Evolutionary conservation across 306 rosid species (phyloP).

Genomic region (Dalbergia cochinchinensis): DNA sequence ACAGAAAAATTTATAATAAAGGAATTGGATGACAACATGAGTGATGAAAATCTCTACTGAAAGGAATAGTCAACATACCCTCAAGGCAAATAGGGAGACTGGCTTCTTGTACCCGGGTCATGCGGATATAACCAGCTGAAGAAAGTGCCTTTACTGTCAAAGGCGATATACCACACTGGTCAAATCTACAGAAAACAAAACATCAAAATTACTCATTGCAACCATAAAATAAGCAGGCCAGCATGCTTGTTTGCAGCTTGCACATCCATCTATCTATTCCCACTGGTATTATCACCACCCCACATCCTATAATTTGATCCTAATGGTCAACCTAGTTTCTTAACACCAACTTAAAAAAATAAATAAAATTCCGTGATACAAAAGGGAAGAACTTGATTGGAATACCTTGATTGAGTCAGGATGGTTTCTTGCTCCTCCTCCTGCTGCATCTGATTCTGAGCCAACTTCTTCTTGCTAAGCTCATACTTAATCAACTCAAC

Average conservation of each 20-base stretch:
- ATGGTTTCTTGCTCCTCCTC: slow-evolving; percentile 54
- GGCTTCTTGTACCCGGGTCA: slow-evolving; percentile 92
- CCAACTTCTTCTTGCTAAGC: slow-evolving; percentile 63
- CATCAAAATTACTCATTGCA: slow-evolving; percentile 31
- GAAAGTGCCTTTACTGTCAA: slow-evolving; percentile 82
- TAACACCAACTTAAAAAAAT: neutral
- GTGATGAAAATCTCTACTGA: slow-evolving; percentile 3
- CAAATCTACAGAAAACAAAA: slow-evolving; percentile 66
- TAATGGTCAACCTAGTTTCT: slow-evolving; percentile 17
- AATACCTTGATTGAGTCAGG: slow-evolving; percentile 75
- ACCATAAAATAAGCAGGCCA: slow-evolving; percentile 2
- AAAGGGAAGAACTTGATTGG: neutral
- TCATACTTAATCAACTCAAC: slow-evolving; percentile 72
- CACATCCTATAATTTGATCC: neutral
- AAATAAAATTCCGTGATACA: no score
- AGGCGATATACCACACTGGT: slow-evolving; percentile 82
- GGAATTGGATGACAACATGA: slow-evolving; percentile 12
- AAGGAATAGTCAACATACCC: slow-evolving; percentile 60
- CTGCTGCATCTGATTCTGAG: slow-evolving; percentile 45
- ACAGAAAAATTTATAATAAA: neutral
- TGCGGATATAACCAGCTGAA: slow-evolving; percentile 70
- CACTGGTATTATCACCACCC: neutral
- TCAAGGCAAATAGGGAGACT: slow-evolving; percentile 74
- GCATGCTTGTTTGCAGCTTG: slow-evolving; percentile 16
- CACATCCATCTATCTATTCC: slow-evolving; percentile 16